These are phyloP conservation scores for Polytrichum commune DNA, from an alignment of 225 moss, liverwort and hornwort species.

Conservation along the genomic window DNA sequence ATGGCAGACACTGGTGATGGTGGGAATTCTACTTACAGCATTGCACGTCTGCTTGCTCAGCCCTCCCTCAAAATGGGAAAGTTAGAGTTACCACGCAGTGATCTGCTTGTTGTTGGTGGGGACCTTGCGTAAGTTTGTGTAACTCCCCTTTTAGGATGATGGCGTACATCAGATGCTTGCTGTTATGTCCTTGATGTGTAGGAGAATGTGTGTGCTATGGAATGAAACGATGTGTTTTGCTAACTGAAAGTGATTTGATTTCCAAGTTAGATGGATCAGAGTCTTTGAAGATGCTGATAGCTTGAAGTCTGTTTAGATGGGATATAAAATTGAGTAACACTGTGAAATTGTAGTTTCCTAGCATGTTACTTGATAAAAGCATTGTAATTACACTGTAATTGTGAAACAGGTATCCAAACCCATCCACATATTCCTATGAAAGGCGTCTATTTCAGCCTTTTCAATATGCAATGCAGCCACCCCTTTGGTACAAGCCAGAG, in stretches of 20 bases:
- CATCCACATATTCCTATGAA: conserved; percentile 95
- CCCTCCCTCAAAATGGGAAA: conserved; percentile 76
- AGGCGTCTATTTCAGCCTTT: conserved; percentile 94
- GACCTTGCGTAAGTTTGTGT: conserved; percentile 85
- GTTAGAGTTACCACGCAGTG: conserved; percentile 76
- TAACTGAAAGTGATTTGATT: too few species aligned
- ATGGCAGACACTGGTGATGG: conserved; percentile 99
- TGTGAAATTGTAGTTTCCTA: too few species aligned
- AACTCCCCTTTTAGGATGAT: too few species aligned
- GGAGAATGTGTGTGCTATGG: too few species aligned
- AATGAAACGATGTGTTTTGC: too few species aligned
- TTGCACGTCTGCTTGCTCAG: conserved; percentile 95
- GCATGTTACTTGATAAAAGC: too few species aligned
- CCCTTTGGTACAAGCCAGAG: conserved; percentile 71
- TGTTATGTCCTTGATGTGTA: too few species aligned
- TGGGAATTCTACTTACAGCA: conserved; percentile 92
- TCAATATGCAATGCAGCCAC: conserved; percentile 90
- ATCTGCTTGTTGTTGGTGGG: conserved; percentile 90
- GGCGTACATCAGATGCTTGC: too few species aligned
- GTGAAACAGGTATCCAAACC: conserved; percentile 92
- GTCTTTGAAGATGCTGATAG: too few species aligned
- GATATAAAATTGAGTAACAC: too few species aligned
- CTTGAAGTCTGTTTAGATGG: too few species aligned
- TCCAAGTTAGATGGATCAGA: too few species aligned
- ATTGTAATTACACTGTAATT: conserved; percentile 6